phyloP scores from a whole-genome alignment of 768 basidiomycete genomes.

The Pleurotus salmoneostramineus region DNA sequence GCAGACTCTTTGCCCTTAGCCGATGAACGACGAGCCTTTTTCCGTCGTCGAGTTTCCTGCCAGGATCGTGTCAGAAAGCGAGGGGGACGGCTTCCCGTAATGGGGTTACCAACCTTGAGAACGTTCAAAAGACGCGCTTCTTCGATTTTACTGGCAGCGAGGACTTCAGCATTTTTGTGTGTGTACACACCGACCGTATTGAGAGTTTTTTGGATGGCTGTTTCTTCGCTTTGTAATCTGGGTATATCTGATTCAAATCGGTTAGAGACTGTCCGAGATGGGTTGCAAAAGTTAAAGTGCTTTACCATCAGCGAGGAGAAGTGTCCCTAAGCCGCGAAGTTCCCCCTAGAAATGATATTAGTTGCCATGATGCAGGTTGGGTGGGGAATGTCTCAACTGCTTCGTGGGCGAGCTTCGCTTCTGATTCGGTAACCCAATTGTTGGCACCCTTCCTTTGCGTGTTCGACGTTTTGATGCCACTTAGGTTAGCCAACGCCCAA shows the following conservation, averaged over 20 bases:
- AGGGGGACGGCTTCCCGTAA: background rate
- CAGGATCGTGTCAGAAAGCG: background rate
- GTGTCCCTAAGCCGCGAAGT: constrained; percentile 54
- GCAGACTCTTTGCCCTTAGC: constrained; percentile 14
- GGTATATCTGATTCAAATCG: constrained; percentile 30
- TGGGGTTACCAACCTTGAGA: constrained; percentile 35
- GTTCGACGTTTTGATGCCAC: constrained; percentile 33
- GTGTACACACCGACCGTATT: constrained; percentile 66
- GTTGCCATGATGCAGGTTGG: background rate
- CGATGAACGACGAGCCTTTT: constrained; percentile 14
- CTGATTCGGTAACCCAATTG: constrained; percentile 39
- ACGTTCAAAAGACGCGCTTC: constrained; percentile 55
- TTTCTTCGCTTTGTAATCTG: constrained; percentile 30
- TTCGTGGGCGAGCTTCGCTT: constrained; percentile 41
- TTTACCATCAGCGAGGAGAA: constrained; percentile 72
- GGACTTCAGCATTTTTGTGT: constrained; percentile 70
- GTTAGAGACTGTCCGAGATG: background rate
- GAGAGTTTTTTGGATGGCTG: constrained; percentile 50
- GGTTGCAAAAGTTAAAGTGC: background rate
- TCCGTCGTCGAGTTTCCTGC: constrained; percentile 27
- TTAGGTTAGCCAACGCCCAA: constrained; percentile 75
- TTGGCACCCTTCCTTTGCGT: constrained; percentile 21
- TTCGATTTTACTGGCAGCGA: constrained; percentile 66
- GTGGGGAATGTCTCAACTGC: constrained; percentile 25
- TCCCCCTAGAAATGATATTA: constrained; percentile 33